Conservation (phyloP, 148 eudicot genomes). For the Bassia scoparia region DNA sequence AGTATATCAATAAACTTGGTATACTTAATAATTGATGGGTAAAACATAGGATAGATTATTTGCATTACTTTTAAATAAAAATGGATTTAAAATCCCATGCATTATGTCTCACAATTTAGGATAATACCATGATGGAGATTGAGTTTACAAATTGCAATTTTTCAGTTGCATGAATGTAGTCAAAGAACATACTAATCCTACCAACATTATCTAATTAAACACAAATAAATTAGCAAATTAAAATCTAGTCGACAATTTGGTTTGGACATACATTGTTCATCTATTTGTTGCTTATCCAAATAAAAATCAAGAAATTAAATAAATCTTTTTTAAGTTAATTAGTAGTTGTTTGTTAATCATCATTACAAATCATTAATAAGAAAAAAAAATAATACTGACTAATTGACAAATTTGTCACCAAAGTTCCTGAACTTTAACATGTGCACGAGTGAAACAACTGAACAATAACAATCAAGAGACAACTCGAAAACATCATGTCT, state of each 20-base stretch:
- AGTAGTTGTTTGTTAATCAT: neutral
- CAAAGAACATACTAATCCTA: conserved; percentile 5
- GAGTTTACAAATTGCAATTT: neutral
- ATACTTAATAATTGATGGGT: no score
- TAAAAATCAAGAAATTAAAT: neutral
- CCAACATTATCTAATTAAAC: neutral
- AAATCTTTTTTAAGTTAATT: no score
- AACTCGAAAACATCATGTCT: conserved; percentile 2
- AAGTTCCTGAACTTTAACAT: neutral
- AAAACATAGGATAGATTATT: no score
- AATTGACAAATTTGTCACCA: conserved; percentile 19
- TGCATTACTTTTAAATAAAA: no score
- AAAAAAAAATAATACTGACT: neutral
- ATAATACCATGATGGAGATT: neutral
- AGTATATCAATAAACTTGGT: no score
- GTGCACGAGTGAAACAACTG: conserved; percentile 20
- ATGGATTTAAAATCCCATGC: no score
- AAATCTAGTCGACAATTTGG: no score
- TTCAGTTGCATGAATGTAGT: conserved; percentile 2
- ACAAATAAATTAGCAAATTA: neutral
- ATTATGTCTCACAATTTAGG: no score
- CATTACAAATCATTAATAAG: no score
- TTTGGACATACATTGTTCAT: no score
- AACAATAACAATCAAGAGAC: neutral
- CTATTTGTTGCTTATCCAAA: neutral